These are phyloP conservation scores for Neofusicoccum ribis DNA, from an alignment of 2,329 filamentous ascomycete species.

Conservation along the genomic window DNA sequence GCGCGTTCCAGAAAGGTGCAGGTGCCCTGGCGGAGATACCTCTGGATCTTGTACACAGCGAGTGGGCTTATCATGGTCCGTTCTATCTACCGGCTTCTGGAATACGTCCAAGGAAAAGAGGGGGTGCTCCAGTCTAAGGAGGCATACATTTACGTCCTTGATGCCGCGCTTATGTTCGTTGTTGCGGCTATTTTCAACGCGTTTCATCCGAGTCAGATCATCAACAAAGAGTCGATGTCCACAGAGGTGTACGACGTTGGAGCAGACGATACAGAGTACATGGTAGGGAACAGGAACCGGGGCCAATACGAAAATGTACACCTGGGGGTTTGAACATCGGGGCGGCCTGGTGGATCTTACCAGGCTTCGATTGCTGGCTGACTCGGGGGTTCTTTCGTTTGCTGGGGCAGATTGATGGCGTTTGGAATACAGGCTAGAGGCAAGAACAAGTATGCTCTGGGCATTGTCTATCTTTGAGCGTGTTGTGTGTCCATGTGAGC, in stretches of 20 bases:
- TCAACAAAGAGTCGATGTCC: not conserved
- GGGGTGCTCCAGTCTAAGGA: slow-evolving; percentile 49
- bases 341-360: too few species aligned
- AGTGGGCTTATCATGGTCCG: slow-evolving; percentile 52
- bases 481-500: too few species aligned
- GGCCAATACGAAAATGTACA: not conserved
- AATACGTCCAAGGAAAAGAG: slow-evolving; percentile 49
- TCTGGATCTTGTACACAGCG: slow-evolving; percentile 46
- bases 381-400: too few species aligned
- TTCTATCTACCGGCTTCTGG: slow-evolving; percentile 50
- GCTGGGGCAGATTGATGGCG: too few species aligned
- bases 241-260: not conserved
- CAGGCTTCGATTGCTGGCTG: too few species aligned
- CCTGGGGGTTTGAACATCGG: not conserved
- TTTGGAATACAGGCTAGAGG: too few species aligned
- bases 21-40: slow-evolving; percentile 32
- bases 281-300: not conserved
- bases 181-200: slow-evolving; percentile 44
- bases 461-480: too few species aligned
- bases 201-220: slow-evolving; percentile 37
- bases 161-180: slow-evolving; percentile 46
- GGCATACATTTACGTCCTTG: slow-evolving; percentile 50
- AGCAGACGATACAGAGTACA: not conserved
- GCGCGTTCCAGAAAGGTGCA: not conserved
- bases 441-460: too few species aligned